Base-by-base conservation (phyloP, 2,329 filamentous ascomycete species). In the Hymenoscyphus salicellus region DNA sequence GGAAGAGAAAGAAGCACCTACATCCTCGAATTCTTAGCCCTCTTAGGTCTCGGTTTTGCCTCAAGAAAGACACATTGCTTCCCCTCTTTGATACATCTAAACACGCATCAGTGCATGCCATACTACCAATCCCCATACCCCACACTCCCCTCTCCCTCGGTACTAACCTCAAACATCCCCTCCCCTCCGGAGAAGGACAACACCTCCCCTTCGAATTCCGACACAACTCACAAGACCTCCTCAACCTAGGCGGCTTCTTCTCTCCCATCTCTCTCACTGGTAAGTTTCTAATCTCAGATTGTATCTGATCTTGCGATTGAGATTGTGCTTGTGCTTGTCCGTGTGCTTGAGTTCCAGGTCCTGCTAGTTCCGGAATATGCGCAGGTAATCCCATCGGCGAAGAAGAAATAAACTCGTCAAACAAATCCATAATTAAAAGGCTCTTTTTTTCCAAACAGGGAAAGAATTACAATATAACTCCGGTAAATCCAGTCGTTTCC, bases 161-260 rank as follows among this genome's bases (percentile, higher is more conserved):
- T 62, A 85, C 75, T 68, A 77, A 85, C 83, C 81, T 81, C 73
- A 79, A 80, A 71, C 84, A 86, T 33, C 83, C 81, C 11, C 78
- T 79, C 2, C 78, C 74, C 69, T 81, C 79, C 30, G 77, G 76
- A 64, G 81, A 81, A 4, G 80, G 75, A 66, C 80, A 79, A 68
- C 84, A 86, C 63, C 81, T 83, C 26, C 84, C 77, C 75, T 85
- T 86, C 63, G 82, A 81, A 11, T 75, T 77, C 62, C 84, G 77
- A 67, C 84, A 86, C 2, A 82, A 81, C 72, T 86, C 83, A 63
- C 83, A 86, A 23, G 83, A 70, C 5, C 63, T 65, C 17, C 68
- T 66, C 5, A 70, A 41, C 38, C 66, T 67, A 16, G 32, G 55
- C 5, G 16, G 20, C 41, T 30, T 55, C 46, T 46, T 62, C 17